Base-by-base conservation (phyloP, 129 eudicot species). In the Centella asiatica region DNA sequence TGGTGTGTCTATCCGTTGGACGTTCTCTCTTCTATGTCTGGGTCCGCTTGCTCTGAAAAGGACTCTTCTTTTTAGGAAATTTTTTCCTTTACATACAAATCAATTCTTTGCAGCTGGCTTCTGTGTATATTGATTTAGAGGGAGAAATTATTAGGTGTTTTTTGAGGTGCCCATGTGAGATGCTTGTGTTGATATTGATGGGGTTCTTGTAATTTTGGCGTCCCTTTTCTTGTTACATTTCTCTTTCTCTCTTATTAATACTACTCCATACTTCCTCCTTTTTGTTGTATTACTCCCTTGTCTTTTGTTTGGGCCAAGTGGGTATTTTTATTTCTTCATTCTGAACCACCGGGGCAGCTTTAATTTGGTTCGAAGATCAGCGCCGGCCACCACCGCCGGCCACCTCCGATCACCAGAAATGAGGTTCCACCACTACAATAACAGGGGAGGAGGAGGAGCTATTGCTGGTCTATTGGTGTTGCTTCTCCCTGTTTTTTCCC, bases 391-490 rank as follows among this genome's bases (percentile, higher is more conserved):
- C 14, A n/a, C 25, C 63, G n/a, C 46, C 45, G 19, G 47, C 47
- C 47, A 42, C 57, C 19, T 8, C 66, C 51, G 23, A 31, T 20
- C 5, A 29, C 68, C 56, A 19, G 26, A 53, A 37, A 80, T 80
- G 85, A 73, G 62, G 76, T 73, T 67, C 60, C 56, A 68, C 34
- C 59, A 47, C 60, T 64, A 62, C 36, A 62, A 23, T 28, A 76
- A 71, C 68, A 72, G 79, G 36, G 46, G 63, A 58, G 44, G 57
- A 23, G 78, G 81, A 18, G 77, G 75, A 61, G 60, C 71, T 46
- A 64, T 81, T 81, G 64, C 72, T 73, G 74, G 69, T 67, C 39
- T 74, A 33, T 69, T 71, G 36, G 64, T 81, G 48, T 57, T 85
- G 74, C 73, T 65, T 60, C 53, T 82, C 50, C 72, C 82, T 18